Evolutionary conservation across 1,284 basidiomycete species (phyloP).

Genomic region (Cutaneotrichosporon sp.): DNA sequence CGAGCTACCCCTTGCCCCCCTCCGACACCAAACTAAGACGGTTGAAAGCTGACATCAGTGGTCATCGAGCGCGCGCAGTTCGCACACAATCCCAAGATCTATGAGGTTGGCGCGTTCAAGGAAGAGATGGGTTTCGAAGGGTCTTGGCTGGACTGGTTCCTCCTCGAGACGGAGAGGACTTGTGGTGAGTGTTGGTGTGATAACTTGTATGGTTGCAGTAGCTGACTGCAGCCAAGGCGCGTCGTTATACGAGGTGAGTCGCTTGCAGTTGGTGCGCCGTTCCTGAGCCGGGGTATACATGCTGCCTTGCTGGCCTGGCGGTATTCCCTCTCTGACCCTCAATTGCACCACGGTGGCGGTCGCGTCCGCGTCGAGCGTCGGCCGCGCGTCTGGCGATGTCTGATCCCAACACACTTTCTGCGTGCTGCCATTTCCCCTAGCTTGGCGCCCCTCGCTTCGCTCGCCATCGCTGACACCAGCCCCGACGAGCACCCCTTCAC

Average conservation of each 20-base stretch:
- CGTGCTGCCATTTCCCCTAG: neutral
- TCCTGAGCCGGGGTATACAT: neutral
- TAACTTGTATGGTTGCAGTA: neutral
- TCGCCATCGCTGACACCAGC: conserved; percentile 54
- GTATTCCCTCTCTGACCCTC: neutral
- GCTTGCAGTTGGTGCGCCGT: neutral
- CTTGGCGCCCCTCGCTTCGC: neutral
- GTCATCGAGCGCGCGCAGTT: conserved; percentile 97
- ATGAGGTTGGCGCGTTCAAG: conserved; percentile 73
- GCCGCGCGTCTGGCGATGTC: too few relatives aligned
- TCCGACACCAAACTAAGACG: neutral
- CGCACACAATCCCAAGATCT: conserved; percentile 88
- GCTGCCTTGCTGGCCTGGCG: neutral
- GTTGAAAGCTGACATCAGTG: conserved; percentile 47
- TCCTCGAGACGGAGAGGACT: conserved; percentile 89
- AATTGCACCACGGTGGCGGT: neutral
- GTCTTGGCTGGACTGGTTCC: conserved; percentile 95
- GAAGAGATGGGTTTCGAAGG: conserved; percentile 71
- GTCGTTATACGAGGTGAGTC: conserved; percentile 80
- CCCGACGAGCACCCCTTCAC: conserved; percentile 99
- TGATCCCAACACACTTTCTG: neutral
- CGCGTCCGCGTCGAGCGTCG: too few relatives aligned
- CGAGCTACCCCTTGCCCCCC: neutral
- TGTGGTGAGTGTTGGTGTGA: conserved; percentile 67
- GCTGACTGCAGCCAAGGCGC: conserved; percentile 71